Percentiles rank a stretch among this genome's conserved stretches.
Evolutionary conservation across 768 basidiomycete species (phyloP).

Genomic region (Agrocybe praecox): DNA sequence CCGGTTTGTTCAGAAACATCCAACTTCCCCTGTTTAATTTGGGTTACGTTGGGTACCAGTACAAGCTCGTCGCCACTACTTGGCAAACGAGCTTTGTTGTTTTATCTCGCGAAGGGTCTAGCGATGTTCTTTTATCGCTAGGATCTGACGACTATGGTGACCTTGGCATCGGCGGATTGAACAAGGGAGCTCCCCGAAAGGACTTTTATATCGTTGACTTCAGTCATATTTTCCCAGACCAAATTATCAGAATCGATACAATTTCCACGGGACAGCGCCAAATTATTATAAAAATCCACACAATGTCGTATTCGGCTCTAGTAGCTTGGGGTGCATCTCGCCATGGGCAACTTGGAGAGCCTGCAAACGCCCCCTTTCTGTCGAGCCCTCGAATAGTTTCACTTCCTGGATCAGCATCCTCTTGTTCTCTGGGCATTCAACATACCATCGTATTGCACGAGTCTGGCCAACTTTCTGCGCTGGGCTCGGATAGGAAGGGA

Average conservation of each 20-base stretch:
- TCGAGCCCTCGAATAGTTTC: slow-evolving; percentile 38
- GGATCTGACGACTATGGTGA: slow-evolving; percentile 87
- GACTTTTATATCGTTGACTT: slow-evolving; percentile 47
- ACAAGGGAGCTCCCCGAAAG: slow-evolving; percentile 12
- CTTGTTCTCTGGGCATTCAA: slow-evolving; percentile 42
- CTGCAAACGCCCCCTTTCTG: slow-evolving; percentile 26
- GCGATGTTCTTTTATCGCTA: slow-evolving; percentile 72
- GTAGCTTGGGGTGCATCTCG: slow-evolving; percentile 87
- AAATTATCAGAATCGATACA: slow-evolving; percentile 34
- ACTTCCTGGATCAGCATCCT: slow-evolving; percentile 21
- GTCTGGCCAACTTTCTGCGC: slow-evolving; percentile 47
- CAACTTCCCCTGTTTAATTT: slow-evolving; percentile 36
- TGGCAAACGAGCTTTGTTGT: slow-evolving; percentile 89
- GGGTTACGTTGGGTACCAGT: slow-evolving; percentile 42
- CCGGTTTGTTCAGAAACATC: slow-evolving; percentile 50
- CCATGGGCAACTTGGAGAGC: slow-evolving; percentile 79
- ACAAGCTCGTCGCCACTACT: slow-evolving; percentile 57
- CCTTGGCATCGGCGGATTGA: slow-evolving; percentile 55
- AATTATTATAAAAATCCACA: slow-evolving; percentile 51
- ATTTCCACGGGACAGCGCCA: slow-evolving; percentile 76
- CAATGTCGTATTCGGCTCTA: slow-evolving; percentile 24
- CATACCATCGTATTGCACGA: slow-evolving; percentile 58
- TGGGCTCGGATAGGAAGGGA: slow-evolving; percentile 75
- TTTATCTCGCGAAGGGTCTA: slow-evolving; percentile 40
- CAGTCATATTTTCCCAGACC: slow-evolving; percentile 34